A percentile compares a stretch with the other conserved stretches of the same genome.
phyloP scores from a whole-genome alignment of 371 early-diverging fungal genomes.

The Fennellomyces sp. region DNA sequence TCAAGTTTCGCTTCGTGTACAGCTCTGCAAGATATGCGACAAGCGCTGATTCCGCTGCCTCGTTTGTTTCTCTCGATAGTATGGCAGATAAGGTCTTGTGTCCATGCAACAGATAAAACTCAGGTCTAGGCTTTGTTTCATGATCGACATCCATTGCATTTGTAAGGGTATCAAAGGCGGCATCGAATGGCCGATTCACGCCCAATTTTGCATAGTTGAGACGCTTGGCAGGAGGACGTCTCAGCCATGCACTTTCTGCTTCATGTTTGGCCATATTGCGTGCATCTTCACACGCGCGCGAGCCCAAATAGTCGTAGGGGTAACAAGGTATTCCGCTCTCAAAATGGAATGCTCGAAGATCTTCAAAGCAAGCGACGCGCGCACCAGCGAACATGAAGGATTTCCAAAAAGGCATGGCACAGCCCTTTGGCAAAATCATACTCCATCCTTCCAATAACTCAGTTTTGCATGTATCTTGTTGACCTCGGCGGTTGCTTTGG shows the following conservation, averaged over 20 bases:
- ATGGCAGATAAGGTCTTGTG: not conserved
- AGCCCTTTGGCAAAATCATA: conserved; percentile 79
- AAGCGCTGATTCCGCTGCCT: not conserved
- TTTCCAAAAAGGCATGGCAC: conserved; percentile 88
- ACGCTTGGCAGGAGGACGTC: conserved; percentile 74
- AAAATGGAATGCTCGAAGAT: conserved; percentile 58
- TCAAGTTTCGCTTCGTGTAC: conserved; percentile 11
- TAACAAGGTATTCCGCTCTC: conserved; percentile 59
- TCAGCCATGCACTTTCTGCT: conserved; percentile 47
- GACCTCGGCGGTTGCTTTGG: not conserved
- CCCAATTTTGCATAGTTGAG: conserved; percentile 68
- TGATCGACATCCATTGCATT: not conserved
- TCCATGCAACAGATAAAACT: conserved; percentile 6
- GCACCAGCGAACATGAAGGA: conserved; percentile 89
- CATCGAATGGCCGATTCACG: conserved; percentile 65
- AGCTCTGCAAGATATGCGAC: not conserved
- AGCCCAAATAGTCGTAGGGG: conserved; percentile 63
- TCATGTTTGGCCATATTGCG: conserved; percentile 21
- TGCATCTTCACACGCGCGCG: conserved; percentile 52
- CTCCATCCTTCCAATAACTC: conserved; percentile 75
- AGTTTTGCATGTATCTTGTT: conserved; percentile 21
- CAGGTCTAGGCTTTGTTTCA: not conserved
- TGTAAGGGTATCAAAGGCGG: conserved; percentile 43
- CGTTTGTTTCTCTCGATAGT: not conserved
- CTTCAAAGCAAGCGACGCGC: conserved; percentile 69